Conservation (phyloP, 768 basidiomycete species). For the Lactarius hatsudake region DNA sequence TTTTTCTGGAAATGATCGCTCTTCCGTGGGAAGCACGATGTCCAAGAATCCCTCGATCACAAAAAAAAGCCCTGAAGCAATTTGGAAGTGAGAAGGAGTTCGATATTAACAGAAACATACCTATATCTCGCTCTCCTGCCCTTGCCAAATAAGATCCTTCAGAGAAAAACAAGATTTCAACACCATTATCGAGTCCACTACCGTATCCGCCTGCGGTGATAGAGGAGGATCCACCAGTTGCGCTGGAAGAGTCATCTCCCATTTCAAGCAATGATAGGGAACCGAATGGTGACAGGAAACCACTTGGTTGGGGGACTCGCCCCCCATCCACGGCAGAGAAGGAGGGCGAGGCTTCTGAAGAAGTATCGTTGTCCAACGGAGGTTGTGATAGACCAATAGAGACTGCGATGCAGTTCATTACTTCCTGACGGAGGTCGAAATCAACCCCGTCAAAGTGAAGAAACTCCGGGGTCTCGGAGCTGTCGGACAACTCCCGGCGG, state of each 20-base stretch:
- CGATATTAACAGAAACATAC: conserved; percentile 37
- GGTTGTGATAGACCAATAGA: conserved; percentile 94
- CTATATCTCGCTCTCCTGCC: conserved; percentile 87
- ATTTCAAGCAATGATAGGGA: conserved; percentile 70
- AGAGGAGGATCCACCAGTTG: conserved; percentile 57
- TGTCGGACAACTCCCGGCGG: conserved; percentile 21
- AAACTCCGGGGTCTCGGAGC: conserved; percentile 17
- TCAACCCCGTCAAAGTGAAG: conserved; percentile 53
- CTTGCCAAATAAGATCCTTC: conserved; percentile 83
- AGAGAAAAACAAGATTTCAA: conserved; percentile 92
- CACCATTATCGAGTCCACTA: conserved; percentile 90
- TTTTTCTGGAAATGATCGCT: conserved; percentile 11
- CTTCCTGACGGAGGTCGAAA: conserved; percentile 93
- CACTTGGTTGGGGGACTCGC: conserved; percentile 30
- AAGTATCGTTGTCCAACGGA: conserved; percentile 65
- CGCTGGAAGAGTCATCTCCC: conserved; percentile 65
- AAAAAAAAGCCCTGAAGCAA: conserved; percentile 70
- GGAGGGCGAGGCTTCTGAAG: conserved; percentile 63
- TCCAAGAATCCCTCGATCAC: conserved; percentile 96
- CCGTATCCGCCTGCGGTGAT: conserved; percentile 52
- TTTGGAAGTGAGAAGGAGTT: not conserved
- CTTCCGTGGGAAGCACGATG: conserved; percentile 67
- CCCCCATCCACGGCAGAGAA: conserved; percentile 47
- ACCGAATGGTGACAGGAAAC: conserved; percentile 64
- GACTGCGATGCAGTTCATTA: conserved; percentile 97